A percentile compares a stretch with the other conserved stretches of the same genome.
phyloP scores from a whole-genome alignment of 768 basidiomycete species.

The Amanita phalloides region DNA sequence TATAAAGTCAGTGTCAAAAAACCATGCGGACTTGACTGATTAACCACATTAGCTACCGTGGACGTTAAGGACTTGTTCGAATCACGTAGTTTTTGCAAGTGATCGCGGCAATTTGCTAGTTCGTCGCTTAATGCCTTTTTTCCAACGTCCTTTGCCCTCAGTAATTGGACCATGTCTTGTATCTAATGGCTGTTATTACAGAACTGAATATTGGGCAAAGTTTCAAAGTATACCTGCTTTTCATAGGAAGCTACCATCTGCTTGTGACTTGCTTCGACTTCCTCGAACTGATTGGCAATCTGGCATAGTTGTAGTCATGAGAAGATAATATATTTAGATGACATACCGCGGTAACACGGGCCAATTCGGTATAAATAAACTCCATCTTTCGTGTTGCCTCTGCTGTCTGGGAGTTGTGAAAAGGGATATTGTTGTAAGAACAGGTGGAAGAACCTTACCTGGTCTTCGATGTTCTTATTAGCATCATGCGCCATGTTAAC shows the following conservation, averaged over 20 bases:
- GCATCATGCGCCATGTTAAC: neutral
- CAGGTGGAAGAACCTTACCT: neutral
- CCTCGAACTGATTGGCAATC: neutral
- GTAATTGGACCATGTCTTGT: conserved; percentile 9
- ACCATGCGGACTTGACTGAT: conserved; percentile 1
- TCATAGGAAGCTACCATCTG: neutral
- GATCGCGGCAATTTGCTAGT: conserved; percentile 13
- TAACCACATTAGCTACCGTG: conserved; percentile 19
- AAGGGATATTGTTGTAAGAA: no score
- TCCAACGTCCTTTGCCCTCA: conserved; percentile 12
- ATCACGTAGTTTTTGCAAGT: conserved; percentile 19
- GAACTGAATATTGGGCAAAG: neutral
- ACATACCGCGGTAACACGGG: neutral
- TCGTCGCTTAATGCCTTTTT: conserved; percentile 14
- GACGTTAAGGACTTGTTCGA: conserved; percentile 15
- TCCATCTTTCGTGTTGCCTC: neutral
- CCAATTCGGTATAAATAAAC: neutral
- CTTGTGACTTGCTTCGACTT: neutral
- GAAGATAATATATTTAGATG: neutral
- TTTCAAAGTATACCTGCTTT: neutral
- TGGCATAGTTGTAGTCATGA: neutral
- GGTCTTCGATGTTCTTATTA: neutral
- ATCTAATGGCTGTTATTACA: neutral
- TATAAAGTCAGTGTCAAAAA: neutral
- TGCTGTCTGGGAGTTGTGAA: neutral